phyloP scores from a whole-genome alignment of 1,284 basidiomycete genomes.

The Apiotrichum porosum region DNA sequence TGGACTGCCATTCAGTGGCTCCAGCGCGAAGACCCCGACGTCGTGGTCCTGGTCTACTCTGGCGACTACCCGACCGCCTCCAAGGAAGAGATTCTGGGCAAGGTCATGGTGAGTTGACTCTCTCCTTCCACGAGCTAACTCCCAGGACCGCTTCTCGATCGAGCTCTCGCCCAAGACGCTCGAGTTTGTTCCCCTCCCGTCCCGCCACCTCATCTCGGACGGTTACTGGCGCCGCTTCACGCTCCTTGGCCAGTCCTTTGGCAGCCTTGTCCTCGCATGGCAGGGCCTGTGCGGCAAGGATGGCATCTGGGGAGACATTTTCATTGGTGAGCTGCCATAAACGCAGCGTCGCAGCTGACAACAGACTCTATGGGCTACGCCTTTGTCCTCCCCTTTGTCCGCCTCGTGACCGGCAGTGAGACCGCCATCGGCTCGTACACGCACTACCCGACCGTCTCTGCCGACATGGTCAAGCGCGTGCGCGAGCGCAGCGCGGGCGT shows the following conservation, averaged over 20 bases:
- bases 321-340: conserved; percentile 61
- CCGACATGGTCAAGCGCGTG: conserved; percentile 86
- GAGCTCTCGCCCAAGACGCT: conserved; percentile 60
- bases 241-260: conserved; percentile 82
- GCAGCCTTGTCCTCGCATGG: conserved; percentile 74
- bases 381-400: conserved; percentile 78
- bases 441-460: conserved; percentile 94
- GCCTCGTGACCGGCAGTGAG: conserved; percentile 54
- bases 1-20: conserved; percentile 84
- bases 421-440: conserved; percentile 84
- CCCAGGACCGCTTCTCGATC: conserved; percentile 78
- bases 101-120: conserved; percentile 64
- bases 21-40: conserved; percentile 65
- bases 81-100: conserved; percentile 74
- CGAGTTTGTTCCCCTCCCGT: conserved; percentile 71
- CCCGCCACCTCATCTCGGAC: conserved; percentile 72
- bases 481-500: conserved; percentile 58
- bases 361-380: conserved; percentile 97
- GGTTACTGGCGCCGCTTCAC: conserved; percentile 82
- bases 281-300: conserved; percentile 54
- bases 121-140: neutral
- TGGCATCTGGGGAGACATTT: conserved; percentile 62
- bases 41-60: conserved; percentile 82
- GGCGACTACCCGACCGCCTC: conserved; percentile 70
- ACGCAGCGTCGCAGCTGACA: neutral